Base-by-base conservation (phyloP, 805 yeast species). In the Metschnikowia cerradonensis region DNA sequence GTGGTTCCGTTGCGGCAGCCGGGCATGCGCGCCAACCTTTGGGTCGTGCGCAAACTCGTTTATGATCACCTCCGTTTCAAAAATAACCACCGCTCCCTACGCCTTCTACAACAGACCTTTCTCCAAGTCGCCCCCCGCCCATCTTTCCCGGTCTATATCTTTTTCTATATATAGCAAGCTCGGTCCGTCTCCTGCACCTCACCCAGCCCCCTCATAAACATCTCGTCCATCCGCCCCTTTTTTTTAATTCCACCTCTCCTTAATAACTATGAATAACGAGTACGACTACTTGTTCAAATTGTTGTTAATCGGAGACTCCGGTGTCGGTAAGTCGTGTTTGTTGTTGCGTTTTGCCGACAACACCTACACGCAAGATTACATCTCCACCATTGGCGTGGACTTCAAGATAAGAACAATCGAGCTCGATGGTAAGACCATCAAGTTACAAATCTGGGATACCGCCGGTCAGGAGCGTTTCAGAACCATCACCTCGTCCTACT, bases 401-500 rank as follows among this genome's bases (percentile, higher is more conserved):
- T 94, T 94, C 78, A 82, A 82, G 67, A 87, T 87, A 67, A 84
- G 90, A 75, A 88, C 94, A 46, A 86, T 88, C 50, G 98, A 94
- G 67, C 78, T 94, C 54, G 97, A 94, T 62, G 98, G 98, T 58
- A 94, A 94, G 77, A 89, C 96, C 49, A 94, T 94, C 68, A 94
- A 94, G 75, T 81, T 94, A 66, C 99, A 94, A 76, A 92, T 94
- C 67, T 94, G 99, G 99, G 99, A 94, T 68, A 94, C 99, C 50
- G 99, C 98, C 11, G 99, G 99, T 43, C 99, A 94, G 76, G 99
- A 94, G 72, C 79, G 99, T 63, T 94, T 94, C 77, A 85, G 98
- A 74, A 94, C 99, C 47, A 92, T 92, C 73, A 94, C 98, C 11
- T 88, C 97, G 13, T 89, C 97, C 14, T 92, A 92, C 76, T 92